phyloP scores from a whole-genome alignment of 441 rosid species.

The Gossypium laxum region DNA sequence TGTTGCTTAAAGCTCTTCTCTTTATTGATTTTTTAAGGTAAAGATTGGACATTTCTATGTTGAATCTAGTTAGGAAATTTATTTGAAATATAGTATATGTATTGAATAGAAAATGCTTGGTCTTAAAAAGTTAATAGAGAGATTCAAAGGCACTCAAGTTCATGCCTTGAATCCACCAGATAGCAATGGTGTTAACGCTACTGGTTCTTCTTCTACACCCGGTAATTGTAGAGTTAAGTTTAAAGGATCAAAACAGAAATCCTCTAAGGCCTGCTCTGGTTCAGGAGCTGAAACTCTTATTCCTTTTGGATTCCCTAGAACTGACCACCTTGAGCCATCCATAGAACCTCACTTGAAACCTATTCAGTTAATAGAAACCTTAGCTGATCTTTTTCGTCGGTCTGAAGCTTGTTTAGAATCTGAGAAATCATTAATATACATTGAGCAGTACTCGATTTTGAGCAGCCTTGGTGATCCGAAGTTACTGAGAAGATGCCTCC shows the following conservation, averaged over 20 bases:
- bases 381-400: conserved; percentile 40
- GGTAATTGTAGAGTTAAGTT: conserved; percentile 30
- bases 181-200: conserved; percentile 22
- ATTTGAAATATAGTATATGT: too few relatives aligned
- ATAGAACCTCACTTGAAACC: conserved; percentile 47
- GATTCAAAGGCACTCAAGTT: conserved; percentile 60
- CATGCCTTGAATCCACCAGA: conserved; percentile 51
- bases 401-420: conserved; percentile 30
- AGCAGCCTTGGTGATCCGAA: conserved; percentile 46
- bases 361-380: conserved; percentile 37
- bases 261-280: conserved; percentile 28
- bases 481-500: conserved; percentile 44
- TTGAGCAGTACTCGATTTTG: conserved; percentile 38
- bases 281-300: conserved; percentile 37
- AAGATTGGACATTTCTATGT: too few relatives aligned
- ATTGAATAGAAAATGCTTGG: conserved; percentile 38
- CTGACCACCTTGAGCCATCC: conserved; percentile 46
- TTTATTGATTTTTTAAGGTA: too few relatives aligned
- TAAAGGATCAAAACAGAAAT: conserved; percentile 30
- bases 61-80: too few relatives aligned
- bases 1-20: too few relatives aligned
- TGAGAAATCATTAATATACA: conserved; percentile 30
- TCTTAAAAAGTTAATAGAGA: conserved; percentile 54
- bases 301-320: conserved; percentile 44
- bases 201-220: conserved; percentile 13